These are phyloP conservation scores for Boletus insuetus DNA, from an alignment of 768 basidiomycete species.

Conservation along the genomic window DNA sequence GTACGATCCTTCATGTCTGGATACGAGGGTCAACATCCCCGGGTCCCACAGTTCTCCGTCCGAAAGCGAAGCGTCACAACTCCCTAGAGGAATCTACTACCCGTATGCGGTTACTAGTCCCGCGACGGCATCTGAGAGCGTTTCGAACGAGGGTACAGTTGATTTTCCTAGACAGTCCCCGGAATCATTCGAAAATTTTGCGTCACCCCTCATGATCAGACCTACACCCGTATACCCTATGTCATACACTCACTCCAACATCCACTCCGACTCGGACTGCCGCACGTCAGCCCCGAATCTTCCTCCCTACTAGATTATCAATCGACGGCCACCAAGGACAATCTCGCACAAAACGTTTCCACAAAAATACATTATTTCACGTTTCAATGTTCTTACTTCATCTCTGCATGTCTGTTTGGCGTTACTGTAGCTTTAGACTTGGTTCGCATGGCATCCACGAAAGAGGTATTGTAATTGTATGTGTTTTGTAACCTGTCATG, in stretches of 20 bases:
- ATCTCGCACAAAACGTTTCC: background rate
- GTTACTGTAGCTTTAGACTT: slow-evolving; percentile 11
- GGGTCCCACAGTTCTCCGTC: slow-evolving; percentile 2
- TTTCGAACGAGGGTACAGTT: background rate
- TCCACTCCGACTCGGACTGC: slow-evolving; percentile 12
- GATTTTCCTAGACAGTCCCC: background rate
- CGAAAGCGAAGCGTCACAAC: slow-evolving; percentile 9
- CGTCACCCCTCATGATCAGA: slow-evolving; percentile 24
- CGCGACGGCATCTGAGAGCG: background rate
- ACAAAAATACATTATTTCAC: slow-evolving; percentile 1
- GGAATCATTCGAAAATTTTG: slow-evolving; percentile 8
- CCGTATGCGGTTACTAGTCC: slow-evolving; percentile 6
- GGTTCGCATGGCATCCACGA: background rate
- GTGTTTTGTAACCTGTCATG: slow-evolving; percentile 3
- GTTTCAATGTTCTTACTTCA: slow-evolving; percentile 6
- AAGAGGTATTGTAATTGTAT: slow-evolving; percentile 2
- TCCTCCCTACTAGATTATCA: slow-evolving; percentile 2
- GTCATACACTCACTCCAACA: slow-evolving; percentile 18
- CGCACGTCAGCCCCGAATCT: background rate
- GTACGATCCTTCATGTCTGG: slow-evolving; percentile 4
- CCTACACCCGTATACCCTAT: slow-evolving; percentile 30
- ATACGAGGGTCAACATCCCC: slow-evolving; percentile 2
- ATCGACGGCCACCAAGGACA: background rate
- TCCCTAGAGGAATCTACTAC: slow-evolving; percentile 10
- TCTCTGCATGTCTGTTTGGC: slow-evolving; percentile 10